These are phyloP conservation scores for Coemansia sp. DNA, from an alignment of 192 early-diverging fungal genomes.

Conservation along the genomic window DNA sequence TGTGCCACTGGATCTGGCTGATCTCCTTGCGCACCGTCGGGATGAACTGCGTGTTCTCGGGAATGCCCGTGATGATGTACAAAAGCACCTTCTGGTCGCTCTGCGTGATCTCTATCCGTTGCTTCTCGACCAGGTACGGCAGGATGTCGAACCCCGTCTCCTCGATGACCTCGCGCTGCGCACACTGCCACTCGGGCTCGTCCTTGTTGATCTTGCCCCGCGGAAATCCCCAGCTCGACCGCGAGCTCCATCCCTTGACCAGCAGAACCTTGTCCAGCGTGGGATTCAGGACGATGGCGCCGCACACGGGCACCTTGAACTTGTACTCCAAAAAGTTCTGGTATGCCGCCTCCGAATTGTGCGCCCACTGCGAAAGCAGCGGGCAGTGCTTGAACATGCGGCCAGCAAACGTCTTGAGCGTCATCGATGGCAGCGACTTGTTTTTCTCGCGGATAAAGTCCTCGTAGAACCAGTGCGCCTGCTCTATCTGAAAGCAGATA, in stretches of 20 bases:
- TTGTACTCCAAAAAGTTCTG: constrained; percentile 94
- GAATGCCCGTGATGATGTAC: constrained; percentile 87
- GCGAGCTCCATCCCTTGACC: constrained; percentile 89
- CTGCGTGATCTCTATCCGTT: constrained; percentile 85
- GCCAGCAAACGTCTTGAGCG: constrained; percentile 80
- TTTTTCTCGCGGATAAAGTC: constrained; percentile 93
- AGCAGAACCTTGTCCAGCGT: constrained; percentile 72
- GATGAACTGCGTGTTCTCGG: constrained; percentile 74
- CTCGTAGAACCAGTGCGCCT: constrained; percentile 99
- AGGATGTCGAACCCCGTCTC: constrained; percentile 92
- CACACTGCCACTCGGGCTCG: constrained; percentile 83
- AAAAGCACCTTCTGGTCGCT: constrained; percentile 86
- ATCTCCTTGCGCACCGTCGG: constrained; percentile 93
- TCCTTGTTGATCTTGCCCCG: constrained; percentile 99
- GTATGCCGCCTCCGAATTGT: constrained; percentile 86
- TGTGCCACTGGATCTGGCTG: constrained; percentile 74
- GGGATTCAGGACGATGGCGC: constrained; percentile 90
- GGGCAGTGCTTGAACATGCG: constrained; percentile 88
- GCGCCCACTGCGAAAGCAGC: constrained; percentile 81
- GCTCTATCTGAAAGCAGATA: constrained; percentile 98
- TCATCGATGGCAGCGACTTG: constrained; percentile 74
- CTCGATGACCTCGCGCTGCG: constrained; percentile 90
- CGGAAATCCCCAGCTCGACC: constrained; percentile 95
- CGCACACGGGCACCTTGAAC: constrained; percentile 93
- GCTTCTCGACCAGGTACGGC: constrained; percentile 64